A percentile compares a stretch with the other conserved stretches of the same genome.
Conservation (phyloP, 805 yeast species). For the Teunomyces stri region DNA sequence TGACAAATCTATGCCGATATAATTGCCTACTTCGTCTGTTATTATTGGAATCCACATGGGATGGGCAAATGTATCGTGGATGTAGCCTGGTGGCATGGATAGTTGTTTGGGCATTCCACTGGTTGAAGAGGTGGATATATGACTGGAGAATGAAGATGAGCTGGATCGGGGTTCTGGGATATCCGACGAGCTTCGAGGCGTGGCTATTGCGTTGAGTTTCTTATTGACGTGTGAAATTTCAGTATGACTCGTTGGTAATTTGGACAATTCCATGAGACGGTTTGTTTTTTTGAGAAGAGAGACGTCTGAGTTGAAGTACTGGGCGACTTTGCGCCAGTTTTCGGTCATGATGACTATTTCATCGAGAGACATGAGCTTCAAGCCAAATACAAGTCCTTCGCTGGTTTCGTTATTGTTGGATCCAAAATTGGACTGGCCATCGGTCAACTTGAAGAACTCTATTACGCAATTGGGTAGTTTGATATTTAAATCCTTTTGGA, state of each 20-base stretch:
- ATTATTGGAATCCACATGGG: conserved; percentile 90
- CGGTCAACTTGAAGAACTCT: conserved; percentile 78
- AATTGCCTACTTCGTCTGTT: conserved; percentile 88
- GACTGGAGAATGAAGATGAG: conserved; percentile 17
- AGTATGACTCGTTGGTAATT: conserved; percentile 19
- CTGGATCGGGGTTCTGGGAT: conserved; percentile 14
- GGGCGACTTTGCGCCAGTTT: conserved; percentile 78
- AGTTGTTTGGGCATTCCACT: conserved; percentile 44
- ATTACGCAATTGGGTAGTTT: conserved; percentile 77
- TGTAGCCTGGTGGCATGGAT: conserved; percentile 73
- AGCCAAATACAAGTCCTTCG: conserved; percentile 75
- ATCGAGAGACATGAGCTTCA: conserved; percentile 76
- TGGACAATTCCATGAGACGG: conserved; percentile 19
- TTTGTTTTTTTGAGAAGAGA: conserved; percentile 18
- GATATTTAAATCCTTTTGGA: conserved; percentile 77
- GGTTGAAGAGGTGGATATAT: conserved; percentile 14
- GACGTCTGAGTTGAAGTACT: conserved; percentile 28
- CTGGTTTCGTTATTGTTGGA: conserved; percentile 55
- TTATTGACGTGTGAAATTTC: conserved; percentile 12
- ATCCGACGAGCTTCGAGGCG: conserved; percentile 8
- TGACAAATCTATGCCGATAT: conserved; percentile 79
- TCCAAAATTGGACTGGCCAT: conserved; percentile 76
- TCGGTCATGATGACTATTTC: conserved; percentile 76
- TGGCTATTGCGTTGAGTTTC: conserved; percentile 8
- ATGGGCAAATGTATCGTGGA: conserved; percentile 81